Percentiles rank a stretch among this genome's conserved stretches.
Conservation (phyloP, 352 stramenopile genomes). For the Phytophthora multivora region DNA sequence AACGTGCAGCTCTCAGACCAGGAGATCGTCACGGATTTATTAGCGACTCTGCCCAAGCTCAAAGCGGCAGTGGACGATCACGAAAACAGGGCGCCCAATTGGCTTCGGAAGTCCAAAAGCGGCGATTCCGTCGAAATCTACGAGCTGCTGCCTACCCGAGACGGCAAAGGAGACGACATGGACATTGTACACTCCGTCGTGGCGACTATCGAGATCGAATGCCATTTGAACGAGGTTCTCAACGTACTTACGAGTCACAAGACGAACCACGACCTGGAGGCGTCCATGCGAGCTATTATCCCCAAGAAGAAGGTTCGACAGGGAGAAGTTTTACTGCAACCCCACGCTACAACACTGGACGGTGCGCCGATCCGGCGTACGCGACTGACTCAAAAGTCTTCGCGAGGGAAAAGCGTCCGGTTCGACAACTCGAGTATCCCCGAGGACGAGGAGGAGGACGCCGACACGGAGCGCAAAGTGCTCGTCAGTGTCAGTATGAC, state of each 20-base stretch:
- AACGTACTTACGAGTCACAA: slow-evolving; percentile 62
- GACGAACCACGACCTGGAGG: slow-evolving; percentile 48
- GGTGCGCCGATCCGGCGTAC: slow-evolving; percentile 19
- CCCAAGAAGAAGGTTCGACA: slow-evolving; percentile 39
- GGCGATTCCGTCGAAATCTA: slow-evolving; percentile 52
- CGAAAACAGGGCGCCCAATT: slow-evolving; percentile 39
- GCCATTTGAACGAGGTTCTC: slow-evolving; percentile 69
- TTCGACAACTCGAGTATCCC: slow-evolving; percentile 30
- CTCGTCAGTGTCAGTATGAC: slow-evolving; percentile 49
- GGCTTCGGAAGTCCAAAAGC: slow-evolving; percentile 51
- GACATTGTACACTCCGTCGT: slow-evolving; percentile 59
- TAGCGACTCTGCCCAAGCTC: slow-evolving; percentile 49
- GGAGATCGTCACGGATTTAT: slow-evolving; percentile 46
- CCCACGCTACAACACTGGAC: slow-evolving; percentile 31
- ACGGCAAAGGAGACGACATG: slow-evolving; percentile 46
- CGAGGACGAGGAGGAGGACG: slow-evolving; percentile 11
- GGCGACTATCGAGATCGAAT: slow-evolving; percentile 53
- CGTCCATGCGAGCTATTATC: slow-evolving; percentile 49
- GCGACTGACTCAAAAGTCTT: slow-evolving; percentile 13
- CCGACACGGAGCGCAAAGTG: slow-evolving; percentile 31
- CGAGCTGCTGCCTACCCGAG: slow-evolving; percentile 42
- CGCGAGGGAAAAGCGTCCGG: slow-evolving; percentile 17
- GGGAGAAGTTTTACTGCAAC: slow-evolving; percentile 39
- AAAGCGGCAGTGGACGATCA: slow-evolving; percentile 44
- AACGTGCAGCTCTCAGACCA: slow-evolving; percentile 43